Base-by-base conservation (phyloP, 179 eudicot species). In the Beta corolliflora region DNA sequence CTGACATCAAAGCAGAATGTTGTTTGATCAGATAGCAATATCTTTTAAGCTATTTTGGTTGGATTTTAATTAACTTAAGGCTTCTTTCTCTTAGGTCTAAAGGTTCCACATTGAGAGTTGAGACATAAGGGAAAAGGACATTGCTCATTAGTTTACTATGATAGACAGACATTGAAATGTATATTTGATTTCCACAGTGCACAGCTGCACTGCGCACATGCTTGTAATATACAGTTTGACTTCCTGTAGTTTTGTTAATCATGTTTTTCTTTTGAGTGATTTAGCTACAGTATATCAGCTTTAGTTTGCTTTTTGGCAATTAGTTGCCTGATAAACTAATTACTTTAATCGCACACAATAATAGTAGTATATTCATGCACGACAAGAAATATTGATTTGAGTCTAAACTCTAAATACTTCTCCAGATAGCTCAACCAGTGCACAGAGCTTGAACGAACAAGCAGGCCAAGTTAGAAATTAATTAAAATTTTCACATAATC, bases 1-100 rank as follows among this genome's bases (percentile, higher is more conserved):
- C 99, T 96, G 89, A 59, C 79, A 71, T 66, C n/a, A 78, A 36
- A 55, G 58, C 31, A 74, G 11, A 44, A 36, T 45, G 70, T 85
- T 70, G 52, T 55, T 21, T 25, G 19, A 25, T 25, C 58, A 84
- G 19, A 77, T 56, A 19, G 45, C 25, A 65, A 18, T 44, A 25
- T 29, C 18, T 25, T 52, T 59, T 25, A 36, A 31, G 16, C 16
- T 15, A 21, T 23, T n/a, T 19, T 21, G 11, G 11, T 50, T 21
- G 31, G 59, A 29, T 25, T 25, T 25, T 25, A 25, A 25, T 25
- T 25, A 25, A 48, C 4, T 77, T 3, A 15, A 64, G 63, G 7
- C 60, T 71, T 29, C 13, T 6, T 73, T 50, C 18, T 9, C 36
- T 41, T 18, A 45, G 73, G 25, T 45, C 29, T 8, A 41, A 11